These are phyloP conservation scores for Metschnikowia dekortorum DNA, from an alignment of 805 yeast species.

Conservation along the genomic window DNA sequence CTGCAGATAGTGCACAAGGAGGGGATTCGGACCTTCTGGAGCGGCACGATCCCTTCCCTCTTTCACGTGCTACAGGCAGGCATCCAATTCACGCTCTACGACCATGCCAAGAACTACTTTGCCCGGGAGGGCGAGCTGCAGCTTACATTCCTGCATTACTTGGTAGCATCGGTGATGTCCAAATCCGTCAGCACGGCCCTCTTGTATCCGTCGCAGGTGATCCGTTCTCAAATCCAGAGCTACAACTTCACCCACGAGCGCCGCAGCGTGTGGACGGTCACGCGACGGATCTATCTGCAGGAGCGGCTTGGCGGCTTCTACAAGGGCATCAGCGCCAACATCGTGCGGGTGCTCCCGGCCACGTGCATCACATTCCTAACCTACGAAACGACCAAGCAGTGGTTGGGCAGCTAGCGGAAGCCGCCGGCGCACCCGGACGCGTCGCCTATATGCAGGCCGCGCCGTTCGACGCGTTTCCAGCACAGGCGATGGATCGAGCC, in stretches of 20 bases:
- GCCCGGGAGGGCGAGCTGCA: slow-evolving; percentile 10
- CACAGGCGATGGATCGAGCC: too few relatives aligned
- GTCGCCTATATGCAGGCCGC: too few relatives aligned
- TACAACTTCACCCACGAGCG: slow-evolving; percentile 19
- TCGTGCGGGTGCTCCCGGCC: slow-evolving; percentile 84
- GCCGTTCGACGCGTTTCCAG: too few relatives aligned
- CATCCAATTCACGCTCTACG: slow-evolving; percentile 81
- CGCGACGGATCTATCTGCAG: slow-evolving; percentile 33
- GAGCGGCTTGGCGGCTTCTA: slow-evolving; percentile 73
- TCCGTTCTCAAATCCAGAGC: slow-evolving; percentile 69
- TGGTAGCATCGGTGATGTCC: slow-evolving; percentile 62
- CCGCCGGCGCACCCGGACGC: too few relatives aligned
- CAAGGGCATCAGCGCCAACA: slow-evolving; percentile 75
- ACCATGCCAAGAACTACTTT: slow-evolving; percentile 53
- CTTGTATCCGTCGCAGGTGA: slow-evolving; percentile 81
- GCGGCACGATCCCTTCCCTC: slow-evolving; percentile 69
- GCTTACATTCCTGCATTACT: slow-evolving; percentile 52
- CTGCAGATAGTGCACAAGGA: slow-evolving; percentile 45
- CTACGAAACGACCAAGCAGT: slow-evolving; percentile 52
- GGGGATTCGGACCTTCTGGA: slow-evolving; percentile 63
- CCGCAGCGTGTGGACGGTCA: slow-evolving; percentile 28
- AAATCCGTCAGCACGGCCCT: slow-evolving; percentile 63
- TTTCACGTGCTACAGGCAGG: slow-evolving; percentile 88
- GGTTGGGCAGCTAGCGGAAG: slow-evolving; percentile 1
- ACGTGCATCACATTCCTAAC: slow-evolving; percentile 86